Base-by-base conservation (phyloP, 2,329 filamentous ascomycete genomes). In the Exophiala lecanii-corni region DNA sequence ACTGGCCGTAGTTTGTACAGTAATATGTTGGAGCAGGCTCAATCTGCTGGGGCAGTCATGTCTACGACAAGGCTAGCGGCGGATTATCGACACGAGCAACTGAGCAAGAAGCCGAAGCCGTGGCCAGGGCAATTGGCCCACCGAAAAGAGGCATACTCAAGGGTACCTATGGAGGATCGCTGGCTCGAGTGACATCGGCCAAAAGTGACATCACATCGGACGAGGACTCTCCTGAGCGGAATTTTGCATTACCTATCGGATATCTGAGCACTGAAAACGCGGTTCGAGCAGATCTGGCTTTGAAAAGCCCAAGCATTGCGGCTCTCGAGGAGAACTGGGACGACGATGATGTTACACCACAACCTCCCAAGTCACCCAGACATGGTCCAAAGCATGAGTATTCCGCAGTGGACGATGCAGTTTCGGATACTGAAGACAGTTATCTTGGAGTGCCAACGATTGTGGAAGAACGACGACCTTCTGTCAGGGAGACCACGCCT, bases 1-100 rank as follows among this genome's bases (percentile, higher is more conserved):
- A 82, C 86, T 4, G 74, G 71, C 12, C 78, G 89, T 23, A 81
- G 84, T 54, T 84, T 81, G 33, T 95, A 95, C 61, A 73, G 82
- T 39, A 77, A 82, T 40, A 88, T 95, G 64, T 69, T 95, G 7
- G 79, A 84, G 39, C 75, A 84, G 55, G 80, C 75, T 36, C 74
- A 72, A 36, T 55, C 59, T 9, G 60, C 62, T 25, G 73, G 73
- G 70, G 75, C 15, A 71, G 73, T 39, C 63, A 79, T 23, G 70
- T 81, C 36, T 45, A 39, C 15, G 72, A 77, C 50, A 62, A 63
- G 6, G 73, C 65, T 46, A 47, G 46, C 20, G 31, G 34, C 40
- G 38, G 35, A 18, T 41, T 48, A 23, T 45, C 50, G 4, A 48
- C 44, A 36, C 46, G 50, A 58, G 55, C 62, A 60, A 44, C 68